phyloP scores from a whole-genome alignment of 352 stramenopile species.

The Globisporangium echinulatum region DNA sequence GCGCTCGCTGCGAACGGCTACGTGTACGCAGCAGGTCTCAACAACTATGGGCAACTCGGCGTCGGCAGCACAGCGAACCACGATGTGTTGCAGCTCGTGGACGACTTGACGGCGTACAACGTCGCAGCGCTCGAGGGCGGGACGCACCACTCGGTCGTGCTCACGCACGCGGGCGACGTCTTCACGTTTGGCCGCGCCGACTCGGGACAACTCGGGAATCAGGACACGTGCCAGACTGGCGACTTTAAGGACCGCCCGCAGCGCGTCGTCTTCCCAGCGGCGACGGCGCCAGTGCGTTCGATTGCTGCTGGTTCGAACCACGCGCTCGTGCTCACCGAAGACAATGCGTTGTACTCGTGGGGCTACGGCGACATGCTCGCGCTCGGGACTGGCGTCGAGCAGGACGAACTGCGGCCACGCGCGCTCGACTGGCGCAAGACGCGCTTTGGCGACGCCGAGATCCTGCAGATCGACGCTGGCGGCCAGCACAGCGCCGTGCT shows the following conservation, averaged over 20 bases:
- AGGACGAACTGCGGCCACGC: slow-evolving; percentile 71
- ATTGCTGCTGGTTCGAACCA: slow-evolving; percentile 86
- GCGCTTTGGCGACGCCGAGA: slow-evolving; percentile 50
- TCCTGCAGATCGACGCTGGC: slow-evolving; percentile 77
- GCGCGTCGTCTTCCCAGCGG: slow-evolving; percentile 45
- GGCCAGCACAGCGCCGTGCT: slow-evolving; percentile 86
- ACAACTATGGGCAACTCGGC: slow-evolving; percentile 97
- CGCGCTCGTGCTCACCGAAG: slow-evolving; percentile 71
- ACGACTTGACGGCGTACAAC: slow-evolving; percentile 59
- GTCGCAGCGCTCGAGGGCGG: slow-evolving; percentile 81
- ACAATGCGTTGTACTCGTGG: slow-evolving; percentile 83
- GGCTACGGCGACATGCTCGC: slow-evolving; percentile 91
- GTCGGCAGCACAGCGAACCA: slow-evolving; percentile 82
- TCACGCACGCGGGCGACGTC: slow-evolving; percentile 84
- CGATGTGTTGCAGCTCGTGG: slow-evolving; percentile 62
- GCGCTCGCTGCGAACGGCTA: slow-evolving; percentile 52
- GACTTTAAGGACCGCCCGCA: slow-evolving; percentile 79
- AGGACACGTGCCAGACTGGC: slow-evolving; percentile 64
- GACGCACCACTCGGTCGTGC: slow-evolving; percentile 89
- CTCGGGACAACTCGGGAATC: slow-evolving; percentile 89
- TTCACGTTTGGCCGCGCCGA: slow-evolving; percentile 92
- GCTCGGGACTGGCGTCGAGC: slow-evolving; percentile 80
- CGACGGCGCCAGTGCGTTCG: slow-evolving; percentile 19
- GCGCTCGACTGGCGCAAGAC: slow-evolving; percentile 65
- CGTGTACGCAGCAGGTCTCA: slow-evolving; percentile 91